phyloP scores from a whole-genome alignment of 2,329 filamentous ascomycete species.

The Coniochaeta sp. region DNA sequence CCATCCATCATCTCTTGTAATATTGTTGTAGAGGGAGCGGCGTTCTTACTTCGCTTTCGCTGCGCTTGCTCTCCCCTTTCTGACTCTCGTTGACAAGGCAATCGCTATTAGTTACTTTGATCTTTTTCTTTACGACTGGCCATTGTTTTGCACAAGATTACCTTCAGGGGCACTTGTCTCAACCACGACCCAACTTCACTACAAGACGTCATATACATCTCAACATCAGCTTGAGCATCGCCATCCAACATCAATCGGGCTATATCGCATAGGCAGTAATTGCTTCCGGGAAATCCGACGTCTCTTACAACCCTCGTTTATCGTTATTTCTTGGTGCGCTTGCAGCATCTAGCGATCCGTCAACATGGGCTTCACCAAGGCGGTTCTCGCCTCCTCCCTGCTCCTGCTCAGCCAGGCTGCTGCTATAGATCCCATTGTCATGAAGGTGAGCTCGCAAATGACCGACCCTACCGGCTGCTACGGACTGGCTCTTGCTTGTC shows the following conservation, averaged over 20 bases:
- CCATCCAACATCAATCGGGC: background rate
- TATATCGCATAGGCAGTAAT: background rate
- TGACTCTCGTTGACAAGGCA: conserved; percentile 4
- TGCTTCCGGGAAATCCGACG: background rate
- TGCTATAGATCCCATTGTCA: conserved; percentile 51
- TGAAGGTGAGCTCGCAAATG: conserved; percentile 48
- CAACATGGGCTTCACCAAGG: conserved; percentile 17
- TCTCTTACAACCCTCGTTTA: background rate
- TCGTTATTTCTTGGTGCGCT: background rate
- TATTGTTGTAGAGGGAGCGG: conserved; percentile 1
- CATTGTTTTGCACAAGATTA: background rate
- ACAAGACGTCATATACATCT: background rate
- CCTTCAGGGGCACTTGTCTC: background rate
- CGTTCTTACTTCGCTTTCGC: background rate
- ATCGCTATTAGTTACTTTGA: background rate
- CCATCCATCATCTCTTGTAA: conserved; percentile 3
- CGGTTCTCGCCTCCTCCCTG: conserved; percentile 26
- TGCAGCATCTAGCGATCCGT: background rate
- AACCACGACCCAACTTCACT: background rate
- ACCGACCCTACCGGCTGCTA: background rate
- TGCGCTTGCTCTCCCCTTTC: conserved; percentile 1
- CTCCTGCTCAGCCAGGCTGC: conserved; percentile 30
- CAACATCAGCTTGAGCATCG: background rate
- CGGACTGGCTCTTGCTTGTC: background rate
- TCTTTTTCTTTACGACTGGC: background rate